A percentile compares a stretch with the other conserved stretches of the same genome.
Conservation (phyloP, 2,329 filamentous ascomycete genomes). For the Aspergillus brunneoviolaceus region DNA sequence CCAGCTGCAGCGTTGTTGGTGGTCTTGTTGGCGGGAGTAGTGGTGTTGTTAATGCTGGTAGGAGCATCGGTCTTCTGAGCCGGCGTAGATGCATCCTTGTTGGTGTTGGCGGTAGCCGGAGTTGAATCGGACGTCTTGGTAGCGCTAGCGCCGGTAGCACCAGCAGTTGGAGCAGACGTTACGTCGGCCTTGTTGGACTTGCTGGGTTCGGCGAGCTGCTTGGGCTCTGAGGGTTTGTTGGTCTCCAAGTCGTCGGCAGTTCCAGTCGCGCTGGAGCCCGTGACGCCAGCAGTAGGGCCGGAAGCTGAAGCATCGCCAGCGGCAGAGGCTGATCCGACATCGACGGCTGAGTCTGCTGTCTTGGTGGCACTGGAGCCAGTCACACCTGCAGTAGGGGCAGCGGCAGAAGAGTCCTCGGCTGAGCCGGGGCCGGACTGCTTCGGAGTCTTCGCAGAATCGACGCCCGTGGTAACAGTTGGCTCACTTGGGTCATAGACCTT, state of each 20-base stretch:
- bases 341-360: slow-evolving; percentile 10
- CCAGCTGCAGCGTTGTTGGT: slow-evolving; percentile 4
- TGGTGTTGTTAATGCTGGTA: background rate
- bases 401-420: slow-evolving; percentile 37
- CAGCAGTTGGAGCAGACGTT: slow-evolving; percentile 2
- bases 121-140: slow-evolving; percentile 19
- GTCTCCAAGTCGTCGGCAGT: slow-evolving; percentile 9
- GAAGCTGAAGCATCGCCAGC: background rate
- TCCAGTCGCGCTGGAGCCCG: slow-evolving; percentile 18
- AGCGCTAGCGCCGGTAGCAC: slow-evolving; percentile 11
- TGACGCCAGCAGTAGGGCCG: slow-evolving; percentile 6
- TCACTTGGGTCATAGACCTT: background rate
- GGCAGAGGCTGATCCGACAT: background rate
- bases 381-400: slow-evolving; percentile 19
- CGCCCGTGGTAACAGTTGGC: background rate
- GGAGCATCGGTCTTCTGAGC: background rate
- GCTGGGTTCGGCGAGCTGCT: background rate
- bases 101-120: background rate
- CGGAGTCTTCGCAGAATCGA: background rate
- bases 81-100: background rate
- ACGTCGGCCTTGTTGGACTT: background rate
- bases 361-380: slow-evolving; percentile 18
- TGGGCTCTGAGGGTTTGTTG: background rate
- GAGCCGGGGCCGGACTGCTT: slow-evolving; percentile 22
- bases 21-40: background rate